These are phyloP conservation scores for Penicillium sumatraense DNA, from an alignment of 2,329 filamentous ascomycete species.

Conservation along the genomic window DNA sequence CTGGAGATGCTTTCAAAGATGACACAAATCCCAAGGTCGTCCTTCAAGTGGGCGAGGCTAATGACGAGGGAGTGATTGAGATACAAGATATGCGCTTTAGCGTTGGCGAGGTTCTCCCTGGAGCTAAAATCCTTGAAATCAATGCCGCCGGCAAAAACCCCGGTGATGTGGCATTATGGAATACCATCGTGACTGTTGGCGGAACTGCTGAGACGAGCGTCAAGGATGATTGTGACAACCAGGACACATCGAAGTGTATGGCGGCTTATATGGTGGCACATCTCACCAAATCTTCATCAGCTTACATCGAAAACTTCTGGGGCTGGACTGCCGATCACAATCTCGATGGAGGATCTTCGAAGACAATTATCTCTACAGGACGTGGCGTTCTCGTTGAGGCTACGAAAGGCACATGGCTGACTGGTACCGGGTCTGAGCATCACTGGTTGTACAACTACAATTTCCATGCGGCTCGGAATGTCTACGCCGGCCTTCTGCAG, in stretches of 20 bases:
- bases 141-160: background rate
- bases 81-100: conserved; percentile 44
- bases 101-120: conserved; percentile 38
- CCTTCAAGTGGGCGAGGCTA: conserved; percentile 34
- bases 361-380: conserved; percentile 66
- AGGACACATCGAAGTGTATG: conserved; percentile 26
- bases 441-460: conserved; percentile 73
- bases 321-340: conserved; percentile 41
- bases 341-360: conserved; percentile 28
- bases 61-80: conserved; percentile 40
- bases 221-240: conserved; percentile 21
- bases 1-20: conserved; percentile 34
- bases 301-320: conserved; percentile 41
- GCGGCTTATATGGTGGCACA: conserved; percentile 62
- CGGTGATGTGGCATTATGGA: conserved; percentile 1
- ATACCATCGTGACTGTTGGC: conserved; percentile 1
- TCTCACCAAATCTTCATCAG: conserved; percentile 58
- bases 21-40: conserved; percentile 26
- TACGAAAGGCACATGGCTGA: conserved; percentile 60
- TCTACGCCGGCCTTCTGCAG: conserved; percentile 60
- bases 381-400: conserved; percentile 58
- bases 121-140: conserved; percentile 41
- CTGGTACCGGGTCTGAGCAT: conserved; percentile 69
- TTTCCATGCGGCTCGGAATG: conserved; percentile 61
- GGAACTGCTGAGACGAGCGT: background rate